A percentile compares a stretch with the other conserved stretches of the same genome.
Conservation (phyloP, 441 rosid genomes). For the Gossypium davidsonii region DNA sequence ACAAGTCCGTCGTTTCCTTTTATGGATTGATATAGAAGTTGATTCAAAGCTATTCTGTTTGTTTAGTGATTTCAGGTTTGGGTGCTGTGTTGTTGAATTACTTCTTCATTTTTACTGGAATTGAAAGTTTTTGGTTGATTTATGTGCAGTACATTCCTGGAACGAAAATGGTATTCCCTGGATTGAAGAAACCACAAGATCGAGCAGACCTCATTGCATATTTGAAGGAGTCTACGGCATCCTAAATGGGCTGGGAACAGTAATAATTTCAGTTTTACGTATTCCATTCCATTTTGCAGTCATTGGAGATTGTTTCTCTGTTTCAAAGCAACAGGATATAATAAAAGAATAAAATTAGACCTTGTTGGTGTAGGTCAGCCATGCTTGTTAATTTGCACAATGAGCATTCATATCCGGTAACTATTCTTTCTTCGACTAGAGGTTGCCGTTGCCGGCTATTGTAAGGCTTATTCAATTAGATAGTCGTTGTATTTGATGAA, state of each 20-base stretch:
- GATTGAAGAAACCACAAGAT: slow-evolving; percentile 55
- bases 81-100: neutral
- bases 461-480: neutral
- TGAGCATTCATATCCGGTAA: neutral
- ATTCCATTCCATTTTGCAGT: slow-evolving; percentile 24
- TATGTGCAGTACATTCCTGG: slow-evolving; percentile 48
- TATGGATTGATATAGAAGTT: neutral
- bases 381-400: neutral
- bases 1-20: neutral
- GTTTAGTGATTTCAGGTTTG: neutral
- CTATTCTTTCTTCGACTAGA: neutral
- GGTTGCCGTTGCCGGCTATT: neutral
- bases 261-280: neutral
- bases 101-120: neutral
- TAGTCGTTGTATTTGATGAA: neutral
- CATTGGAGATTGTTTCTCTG: slow-evolving; percentile 17
- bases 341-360: slow-evolving; percentile 18
- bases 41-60: neutral
- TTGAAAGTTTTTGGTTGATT: neutral
- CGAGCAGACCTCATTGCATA: slow-evolving; percentile 58
- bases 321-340: slow-evolving; percentile 9
- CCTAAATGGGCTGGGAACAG: slow-evolving; percentile 3
- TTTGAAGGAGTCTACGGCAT: slow-evolving; percentile 46
- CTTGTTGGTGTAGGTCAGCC: neutral
- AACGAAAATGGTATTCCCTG: slow-evolving; percentile 59